Percentiles rank a stretch among this genome's conserved stretches.
These are phyloP conservation scores for Fusarium subglutinans DNA, from an alignment of 2,329 filamentous ascomycete genomes.

Conservation along the genomic window DNA sequence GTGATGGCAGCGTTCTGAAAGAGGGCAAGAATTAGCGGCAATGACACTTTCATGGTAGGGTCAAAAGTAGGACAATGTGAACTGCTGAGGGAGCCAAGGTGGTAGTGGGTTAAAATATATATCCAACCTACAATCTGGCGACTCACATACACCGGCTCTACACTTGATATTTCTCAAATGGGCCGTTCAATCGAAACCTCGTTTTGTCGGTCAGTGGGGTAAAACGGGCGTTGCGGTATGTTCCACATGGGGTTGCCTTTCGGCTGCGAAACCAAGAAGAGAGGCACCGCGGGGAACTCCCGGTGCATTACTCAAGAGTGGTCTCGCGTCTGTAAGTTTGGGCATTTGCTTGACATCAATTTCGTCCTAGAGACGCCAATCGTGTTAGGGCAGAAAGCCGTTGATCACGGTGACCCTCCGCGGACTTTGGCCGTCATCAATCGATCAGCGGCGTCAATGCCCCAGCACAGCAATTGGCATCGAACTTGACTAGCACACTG, in stretches of 20 bases:
- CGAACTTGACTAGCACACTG: not conserved
- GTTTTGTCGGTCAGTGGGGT: not conserved
- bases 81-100: not conserved
- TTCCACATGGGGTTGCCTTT: not conserved
- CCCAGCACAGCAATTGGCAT: not conserved
- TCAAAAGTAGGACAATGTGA: not conserved
- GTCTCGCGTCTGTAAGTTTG: not conserved
- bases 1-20: too few relatives aligned
- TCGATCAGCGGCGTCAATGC: not conserved
- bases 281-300: not conserved
- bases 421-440: not conserved
- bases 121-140: too few relatives aligned
- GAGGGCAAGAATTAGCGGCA: not conserved
- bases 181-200: not conserved
- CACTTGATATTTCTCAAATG: not conserved
- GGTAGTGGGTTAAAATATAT: not conserved
- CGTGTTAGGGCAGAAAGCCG: not conserved
- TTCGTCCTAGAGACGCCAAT: not conserved
- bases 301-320: not conserved
- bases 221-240: not conserved
- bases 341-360: not conserved
- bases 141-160: rapidly evolving
- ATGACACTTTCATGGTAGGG: not conserved
- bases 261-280: not conserved
- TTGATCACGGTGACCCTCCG: not conserved